Base-by-base conservation (phyloP, 331 rosid species). In the Malus hybrid region DNA sequence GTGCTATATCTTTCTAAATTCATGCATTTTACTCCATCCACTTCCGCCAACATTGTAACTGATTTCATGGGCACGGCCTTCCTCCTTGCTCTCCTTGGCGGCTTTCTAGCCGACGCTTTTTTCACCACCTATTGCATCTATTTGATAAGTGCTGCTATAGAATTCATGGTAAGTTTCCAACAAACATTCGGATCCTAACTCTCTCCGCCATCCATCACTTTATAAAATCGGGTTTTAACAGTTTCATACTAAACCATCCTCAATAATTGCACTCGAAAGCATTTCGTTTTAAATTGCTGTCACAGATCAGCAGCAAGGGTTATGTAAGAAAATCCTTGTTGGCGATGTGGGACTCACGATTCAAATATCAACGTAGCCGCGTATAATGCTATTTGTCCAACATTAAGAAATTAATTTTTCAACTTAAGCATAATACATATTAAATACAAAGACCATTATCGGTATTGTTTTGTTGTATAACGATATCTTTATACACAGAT, bases 11-110 rank as follows among this genome's bases (percentile, higher is more conserved):
- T 93, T 76, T 78, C 95, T 14, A 85, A 88, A 81, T 86, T 86
- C 74, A 90, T 90, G 95, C 96, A 90, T 85, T 87, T 85, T 68
- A 81, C 93, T 62, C 98, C 95, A 6, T 93, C 93, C 12, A 62
- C 27, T 56, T 82, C 95, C 62, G 88, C 98, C 85, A 89, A 84
- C 86, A 80, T 80, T 31, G 98, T 93, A 70, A 90, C 96, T 78
- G 85, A 87, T 74, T 93, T 93, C 89, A 93, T 93, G 96, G 98
- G 98, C 77, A 88, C 96, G 52, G 83, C 95, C 62, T 93, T 93
- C 83, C 88, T 93, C 39, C 95, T 93, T 48, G 90, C 96, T 73
- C 84, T 93, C 68, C 96, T 93, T 44, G 96, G 98, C 46, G 98
- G 96, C 36, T 87, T 89, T 85, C 80, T 93, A 3, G 95, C 96